These are phyloP conservation scores for Gastrolobium villosum DNA, from an alignment of 306 rosid genomes.

Conservation along the genomic window DNA sequence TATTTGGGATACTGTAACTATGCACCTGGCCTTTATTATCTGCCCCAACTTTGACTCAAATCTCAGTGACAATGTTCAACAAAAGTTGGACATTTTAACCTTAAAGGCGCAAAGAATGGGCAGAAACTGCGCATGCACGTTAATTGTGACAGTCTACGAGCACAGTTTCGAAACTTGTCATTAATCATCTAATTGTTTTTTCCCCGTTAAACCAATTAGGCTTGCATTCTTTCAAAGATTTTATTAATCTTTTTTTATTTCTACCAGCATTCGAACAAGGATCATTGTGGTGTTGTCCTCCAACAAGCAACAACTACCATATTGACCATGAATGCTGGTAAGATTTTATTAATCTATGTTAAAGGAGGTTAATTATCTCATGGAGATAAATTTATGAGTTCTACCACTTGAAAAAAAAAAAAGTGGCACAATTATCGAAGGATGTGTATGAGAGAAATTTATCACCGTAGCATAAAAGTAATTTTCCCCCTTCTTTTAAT, in stretches of 20 bases:
- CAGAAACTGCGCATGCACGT: constrained; percentile 5
- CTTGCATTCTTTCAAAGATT: constrained; percentile 30
- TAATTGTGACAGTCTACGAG: not conserved
- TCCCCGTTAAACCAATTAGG: not conserved
- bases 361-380: too few species aligned
- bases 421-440: too few species aligned
- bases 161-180: constrained; percentile 21
- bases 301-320: too few species aligned
- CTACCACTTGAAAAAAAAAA: too few species aligned
- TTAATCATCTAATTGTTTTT: not conserved
- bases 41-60: constrained; percentile 3
- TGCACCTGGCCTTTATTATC: constrained; percentile 6
- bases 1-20: constrained; percentile 4
- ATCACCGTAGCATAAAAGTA: too few species aligned
- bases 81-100: constrained; percentile 44
- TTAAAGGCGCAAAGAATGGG: constrained; percentile 13
- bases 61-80: constrained; percentile 12
- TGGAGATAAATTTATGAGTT: too few species aligned
- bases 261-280: too few species aligned
- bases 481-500: not conserved
- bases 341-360: too few species aligned
- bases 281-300: too few species aligned
- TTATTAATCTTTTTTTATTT: too few species aligned
- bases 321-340: too few species aligned
- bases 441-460: too few species aligned